Percentiles rank a stretch among this genome's conserved stretches.
Conservation (phyloP, 225 moss, liverwort and hornwort genomes). For the Ulota crispa region DNA sequence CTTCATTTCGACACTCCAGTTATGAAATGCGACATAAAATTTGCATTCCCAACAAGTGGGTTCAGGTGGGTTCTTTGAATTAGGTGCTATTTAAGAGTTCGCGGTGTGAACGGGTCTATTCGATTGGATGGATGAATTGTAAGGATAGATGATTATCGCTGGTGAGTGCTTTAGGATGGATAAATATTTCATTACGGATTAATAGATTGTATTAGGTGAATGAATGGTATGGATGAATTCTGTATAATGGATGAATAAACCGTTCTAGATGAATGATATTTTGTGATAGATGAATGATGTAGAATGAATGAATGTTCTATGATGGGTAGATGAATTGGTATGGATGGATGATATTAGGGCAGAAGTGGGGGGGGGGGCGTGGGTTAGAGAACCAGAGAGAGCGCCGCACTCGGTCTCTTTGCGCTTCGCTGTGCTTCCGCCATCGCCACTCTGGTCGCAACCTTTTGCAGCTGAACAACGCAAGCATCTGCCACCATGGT, state of each 20-base stretch:
- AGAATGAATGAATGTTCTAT: too few species aligned
- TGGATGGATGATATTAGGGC: conserved; percentile 32
- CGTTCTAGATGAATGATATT: too few species aligned
- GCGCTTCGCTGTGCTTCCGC: conserved; percentile 5
- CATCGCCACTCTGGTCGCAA: conserved; percentile 4
- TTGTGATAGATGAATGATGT: background rate
- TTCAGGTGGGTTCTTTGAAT: too few species aligned
- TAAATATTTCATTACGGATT: fast-evolving
- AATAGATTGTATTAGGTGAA: too few species aligned
- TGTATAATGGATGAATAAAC: too few species aligned
- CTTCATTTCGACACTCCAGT: background rate
- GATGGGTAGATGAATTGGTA: fast-evolving
- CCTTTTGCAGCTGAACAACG: background rate
- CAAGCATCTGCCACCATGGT: conserved; percentile 37
- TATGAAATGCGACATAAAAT: background rate
- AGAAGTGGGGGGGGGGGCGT: background rate
- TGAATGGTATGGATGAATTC: conserved; percentile 1
- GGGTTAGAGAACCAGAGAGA: background rate
- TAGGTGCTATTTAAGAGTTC: too few species aligned
- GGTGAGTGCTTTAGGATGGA: too few species aligned
- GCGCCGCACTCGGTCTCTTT: background rate
- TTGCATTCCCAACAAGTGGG: too few species aligned
- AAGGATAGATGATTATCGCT: too few species aligned
- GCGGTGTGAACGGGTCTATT: too few species aligned
- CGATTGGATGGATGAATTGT: background rate